Conservation (phyloP, 768 basidiomycete species). For the Leccinum uliginosum region DNA sequence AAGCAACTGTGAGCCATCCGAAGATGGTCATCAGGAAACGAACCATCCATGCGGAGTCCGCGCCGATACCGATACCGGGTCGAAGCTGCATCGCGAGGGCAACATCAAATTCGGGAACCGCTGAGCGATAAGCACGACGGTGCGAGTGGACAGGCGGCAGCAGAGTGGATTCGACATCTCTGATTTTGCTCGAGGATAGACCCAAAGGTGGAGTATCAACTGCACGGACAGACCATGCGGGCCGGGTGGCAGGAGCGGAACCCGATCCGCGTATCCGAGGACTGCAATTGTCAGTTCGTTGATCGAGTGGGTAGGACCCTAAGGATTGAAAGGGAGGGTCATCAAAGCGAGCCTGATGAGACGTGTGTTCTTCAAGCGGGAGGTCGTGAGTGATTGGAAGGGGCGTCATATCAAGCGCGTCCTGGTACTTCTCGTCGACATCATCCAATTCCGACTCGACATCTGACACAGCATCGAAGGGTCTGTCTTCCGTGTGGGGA, state of each 20-base stretch:
- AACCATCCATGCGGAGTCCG: conserved; percentile 77
- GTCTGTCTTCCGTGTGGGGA: conserved; percentile 1
- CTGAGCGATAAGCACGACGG: conserved; percentile 35
- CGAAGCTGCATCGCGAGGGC: conserved; percentile 77
- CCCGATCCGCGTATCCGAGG: conserved; percentile 13
- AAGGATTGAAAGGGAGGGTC: conserved; percentile 12
- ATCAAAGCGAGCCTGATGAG: conserved; percentile 4
- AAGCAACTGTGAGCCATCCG: conserved; percentile 68
- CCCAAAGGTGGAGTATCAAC: conserved; percentile 19
- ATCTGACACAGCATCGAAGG: conserved; percentile 15
- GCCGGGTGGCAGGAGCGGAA: conserved; percentile 15
- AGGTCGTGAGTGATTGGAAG: conserved; percentile 17
- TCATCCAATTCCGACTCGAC: conserved; percentile 25
- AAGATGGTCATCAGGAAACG: conserved; percentile 76
- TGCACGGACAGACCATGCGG: conserved; percentile 31
- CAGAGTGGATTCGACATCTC: background rate
- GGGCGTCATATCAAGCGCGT: conserved; percentile 26
- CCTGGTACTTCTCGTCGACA: conserved; percentile 28
- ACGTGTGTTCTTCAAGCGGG: conserved; percentile 13
- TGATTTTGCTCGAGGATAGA: conserved; percentile 7
- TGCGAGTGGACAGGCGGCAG: conserved; percentile 18
- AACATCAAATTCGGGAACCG: conserved; percentile 51
- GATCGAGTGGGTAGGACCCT: conserved; percentile 6
- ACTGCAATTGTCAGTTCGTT: conserved; percentile 8
- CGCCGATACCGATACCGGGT: conserved; percentile 64